Evolutionary conservation across 73 alveolate species (phyloP).

Genomic region (Paramecium primaurelia): DNA sequence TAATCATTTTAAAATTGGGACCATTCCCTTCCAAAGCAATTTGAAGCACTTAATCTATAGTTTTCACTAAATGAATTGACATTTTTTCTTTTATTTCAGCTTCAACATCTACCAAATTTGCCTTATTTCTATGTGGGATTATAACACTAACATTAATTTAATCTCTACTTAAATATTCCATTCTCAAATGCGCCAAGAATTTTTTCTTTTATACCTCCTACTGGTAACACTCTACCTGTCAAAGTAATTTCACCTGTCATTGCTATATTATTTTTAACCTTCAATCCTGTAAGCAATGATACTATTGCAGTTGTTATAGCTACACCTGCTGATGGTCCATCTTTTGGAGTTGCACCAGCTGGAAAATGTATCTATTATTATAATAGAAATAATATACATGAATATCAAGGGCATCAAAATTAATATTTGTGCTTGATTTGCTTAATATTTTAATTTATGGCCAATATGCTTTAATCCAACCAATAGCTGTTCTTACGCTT

Average conservation of each 20-base stretch:
- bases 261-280: conserved; percentile 79
- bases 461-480: conserved; percentile 83
- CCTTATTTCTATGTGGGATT: conserved; percentile 28
- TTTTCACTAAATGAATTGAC: conserved; percentile 2
- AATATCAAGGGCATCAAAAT: conserved; percentile 77
- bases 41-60: conserved; percentile 45
- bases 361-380: conserved; percentile 77
- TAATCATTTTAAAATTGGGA: background rate
- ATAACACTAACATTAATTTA: conserved; percentile 41
- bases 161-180: conserved; percentile 69
- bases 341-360: conserved; percentile 94
- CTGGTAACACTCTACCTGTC: conserved; percentile 83
- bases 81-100: conserved; percentile 47
- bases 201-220: conserved; percentile 92
- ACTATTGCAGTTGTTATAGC: conserved; percentile 92
- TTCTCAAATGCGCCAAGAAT: conserved; percentile 84
- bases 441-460: conserved; percentile 55
- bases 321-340: conserved; percentile 96
- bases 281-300: conserved; percentile 74
- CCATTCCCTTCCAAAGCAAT: conserved; percentile 54
- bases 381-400: conserved; percentile 40
- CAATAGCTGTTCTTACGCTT: conserved; percentile 80
- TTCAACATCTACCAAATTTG: conserved; percentile 15
- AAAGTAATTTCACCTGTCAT: conserved; percentile 93
- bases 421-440: conserved; percentile 12